Evolutionary conservation across 139 green algal species (phyloP).

Genomic region (Microglena sp.): DNA sequence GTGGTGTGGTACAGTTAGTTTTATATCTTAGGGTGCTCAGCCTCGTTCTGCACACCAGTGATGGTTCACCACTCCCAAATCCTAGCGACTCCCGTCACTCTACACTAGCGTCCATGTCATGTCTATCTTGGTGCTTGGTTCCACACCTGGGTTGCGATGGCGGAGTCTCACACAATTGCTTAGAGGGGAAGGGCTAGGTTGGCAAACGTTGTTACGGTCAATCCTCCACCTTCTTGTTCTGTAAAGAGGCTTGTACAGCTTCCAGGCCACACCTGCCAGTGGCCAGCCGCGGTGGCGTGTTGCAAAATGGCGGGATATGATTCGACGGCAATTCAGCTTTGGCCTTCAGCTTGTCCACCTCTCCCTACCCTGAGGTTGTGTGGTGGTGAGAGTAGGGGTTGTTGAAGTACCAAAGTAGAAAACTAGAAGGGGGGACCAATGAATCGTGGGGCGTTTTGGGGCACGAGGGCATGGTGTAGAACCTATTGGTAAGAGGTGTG

Average conservation of each 20-base stretch:
- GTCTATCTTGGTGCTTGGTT: no score
- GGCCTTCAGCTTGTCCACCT: neutral
- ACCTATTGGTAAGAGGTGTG: neutral
- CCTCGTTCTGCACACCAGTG: no score
- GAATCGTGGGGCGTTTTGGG: neutral
- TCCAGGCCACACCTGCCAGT: conserved; percentile 3
- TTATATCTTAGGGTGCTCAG: no score
- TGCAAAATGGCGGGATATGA: neutral
- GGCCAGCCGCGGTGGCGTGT: neutral
- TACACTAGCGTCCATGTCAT: no score
- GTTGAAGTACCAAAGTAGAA: neutral
- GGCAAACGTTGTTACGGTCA: conserved; percentile 97
- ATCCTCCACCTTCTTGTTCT: conserved; percentile 62
- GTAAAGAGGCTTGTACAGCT: no score
- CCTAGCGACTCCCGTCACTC: no score
- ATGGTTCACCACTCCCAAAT: no score
- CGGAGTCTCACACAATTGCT: conserved; percentile 88
- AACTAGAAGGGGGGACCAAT: neutral
- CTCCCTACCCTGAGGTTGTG: no score
- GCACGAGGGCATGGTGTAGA: neutral
- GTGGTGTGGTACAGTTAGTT: no score
- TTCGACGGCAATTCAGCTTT: neutral
- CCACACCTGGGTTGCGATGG: no score
- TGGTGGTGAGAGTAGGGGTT: no score
- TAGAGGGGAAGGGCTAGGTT: conserved; percentile 97